Percentiles rank a stretch among this genome's conserved stretches.
Conservation (phyloP, 495 filamentous ascomycete genomes). For the Pseudomonodictys pantanalensis region DNA sequence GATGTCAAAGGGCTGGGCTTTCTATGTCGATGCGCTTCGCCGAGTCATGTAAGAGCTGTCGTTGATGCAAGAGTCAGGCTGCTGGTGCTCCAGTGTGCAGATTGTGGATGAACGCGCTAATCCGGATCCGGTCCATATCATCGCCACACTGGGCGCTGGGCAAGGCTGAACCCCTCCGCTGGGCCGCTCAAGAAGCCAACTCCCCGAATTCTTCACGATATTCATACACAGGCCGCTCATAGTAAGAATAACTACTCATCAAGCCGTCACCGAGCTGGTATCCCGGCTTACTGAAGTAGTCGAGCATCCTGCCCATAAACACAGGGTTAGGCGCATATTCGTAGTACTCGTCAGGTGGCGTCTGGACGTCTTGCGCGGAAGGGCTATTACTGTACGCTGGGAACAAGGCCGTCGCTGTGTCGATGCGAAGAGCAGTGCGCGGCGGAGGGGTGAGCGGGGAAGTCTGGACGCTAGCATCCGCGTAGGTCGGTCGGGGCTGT, state of each 20-base stretch:
- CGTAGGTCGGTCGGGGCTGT: conserved; percentile 5
- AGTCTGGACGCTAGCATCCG: conserved; percentile 24
- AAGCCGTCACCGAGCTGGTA: conserved; percentile 24
- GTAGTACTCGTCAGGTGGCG: background rate
- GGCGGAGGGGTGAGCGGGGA: conserved; percentile 3
- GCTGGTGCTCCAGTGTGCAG: too few species aligned
- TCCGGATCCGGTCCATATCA: too few species aligned
- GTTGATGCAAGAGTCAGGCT: too few species aligned
- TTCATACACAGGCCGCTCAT: background rate
- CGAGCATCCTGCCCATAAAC: conserved; percentile 29
- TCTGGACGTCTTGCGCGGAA: background rate
- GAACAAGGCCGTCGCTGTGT: background rate
- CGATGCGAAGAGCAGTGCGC: conserved; percentile 5
- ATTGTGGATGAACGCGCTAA: too few species aligned
- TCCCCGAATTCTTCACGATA: background rate
- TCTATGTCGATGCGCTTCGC: too few species aligned
- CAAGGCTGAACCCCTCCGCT: background rate
- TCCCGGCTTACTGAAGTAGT: conserved; percentile 27
- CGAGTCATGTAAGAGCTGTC: too few species aligned
- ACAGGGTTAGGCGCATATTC: conserved; percentile 14
- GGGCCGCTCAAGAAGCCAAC: background rate
- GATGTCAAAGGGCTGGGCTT: too few species aligned
- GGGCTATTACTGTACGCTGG: conserved; percentile 1
- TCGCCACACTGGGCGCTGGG: too few species aligned
- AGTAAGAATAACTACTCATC: background rate